phyloP scores from a whole-genome alignment of 2,329 filamentous ascomycete species.

The Penicillium sp. region DNA sequence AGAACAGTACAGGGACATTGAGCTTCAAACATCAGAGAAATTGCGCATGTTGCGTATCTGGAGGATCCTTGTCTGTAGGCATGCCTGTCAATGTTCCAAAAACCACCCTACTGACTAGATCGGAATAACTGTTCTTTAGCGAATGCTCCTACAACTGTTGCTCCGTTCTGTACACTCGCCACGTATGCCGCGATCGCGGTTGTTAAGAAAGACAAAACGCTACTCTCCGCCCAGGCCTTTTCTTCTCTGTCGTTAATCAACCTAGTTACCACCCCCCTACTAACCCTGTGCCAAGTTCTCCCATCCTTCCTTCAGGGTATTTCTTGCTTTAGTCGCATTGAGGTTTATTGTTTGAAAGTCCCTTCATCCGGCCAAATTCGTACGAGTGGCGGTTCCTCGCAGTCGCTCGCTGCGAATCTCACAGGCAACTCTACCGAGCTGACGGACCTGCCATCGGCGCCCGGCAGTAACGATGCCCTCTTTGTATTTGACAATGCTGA shows the following conservation, averaged over 20 bases:
- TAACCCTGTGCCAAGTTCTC: conserved; percentile 23
- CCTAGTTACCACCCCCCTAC: conserved; percentile 20
- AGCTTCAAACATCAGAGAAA: conserved; percentile 17
- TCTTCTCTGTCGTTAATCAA: conserved; percentile 24
- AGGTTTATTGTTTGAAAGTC: conserved; percentile 27
- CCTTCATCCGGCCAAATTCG: not conserved
- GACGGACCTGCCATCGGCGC: not conserved
- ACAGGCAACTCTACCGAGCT: too few relatives aligned
- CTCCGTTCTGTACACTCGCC: conserved; percentile 27
- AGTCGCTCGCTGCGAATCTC: too few relatives aligned
- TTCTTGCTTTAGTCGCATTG: conserved; percentile 39
- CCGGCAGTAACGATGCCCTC: not conserved
- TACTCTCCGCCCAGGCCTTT: conserved; percentile 20
- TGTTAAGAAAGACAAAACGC: conserved; percentile 8
- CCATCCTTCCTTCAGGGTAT: conserved; percentile 33
- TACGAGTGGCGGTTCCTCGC: too few relatives aligned
- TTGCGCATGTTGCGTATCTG: conserved; percentile 35
- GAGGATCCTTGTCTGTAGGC: conserved; percentile 34
- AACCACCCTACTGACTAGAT: too few relatives aligned
- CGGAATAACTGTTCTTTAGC: conserved; percentile 19
- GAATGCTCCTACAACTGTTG: conserved; percentile 37
- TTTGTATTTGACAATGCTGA: not conserved
- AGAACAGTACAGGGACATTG: conserved; percentile 36
- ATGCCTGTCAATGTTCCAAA: not conserved
- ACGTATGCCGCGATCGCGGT: conserved; percentile 19